Evolutionary conservation across 1,139 yeast genomes (phyloP), one percentile per base, ranked within the genome.

Genomic region (Pichia sp.): DNA sequence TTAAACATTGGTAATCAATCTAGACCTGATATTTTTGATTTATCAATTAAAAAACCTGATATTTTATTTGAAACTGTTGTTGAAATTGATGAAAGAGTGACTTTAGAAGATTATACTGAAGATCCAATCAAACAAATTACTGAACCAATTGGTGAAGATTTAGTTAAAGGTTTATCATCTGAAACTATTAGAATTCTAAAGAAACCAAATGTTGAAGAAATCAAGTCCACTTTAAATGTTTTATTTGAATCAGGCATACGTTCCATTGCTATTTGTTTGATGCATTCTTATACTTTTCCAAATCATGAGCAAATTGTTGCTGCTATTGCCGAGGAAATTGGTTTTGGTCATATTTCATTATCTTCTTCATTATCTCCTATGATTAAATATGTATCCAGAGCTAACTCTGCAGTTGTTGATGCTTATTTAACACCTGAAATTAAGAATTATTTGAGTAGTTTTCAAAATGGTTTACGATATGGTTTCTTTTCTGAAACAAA

Each of bases 341-440:
- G 65, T 27, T 84, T 84, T 61, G 60, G 67, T 2, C 79, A 79
- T 57, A 71, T 84, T 32, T 81, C 89, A 0, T 70, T 83, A 26
- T 83, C 90, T 0, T 77, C 80, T 31, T 75, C 79, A 55, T 69
- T 83, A 27, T 78, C 83, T 44, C 89, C 94, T 5, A 81, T 83
- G 82, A 81, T 84, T 55, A 83, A 83, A 61, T 73, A 78, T 39
- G 78, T 85, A 34, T 76, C 85, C 6, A 71, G 94, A 53, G 86
- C 88, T 1, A 82, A 82, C 55, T 82, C 89, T 25, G 74, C 87
- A 2, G 77, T 80, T 18, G 88, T 86, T 1, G 92, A 85, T 65
- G 86, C 92, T 1, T 85, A 85, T 60, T 66, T 85, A 52, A 83
- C 89, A 3, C 94, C 94, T 2, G 83, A 80, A 43, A 80, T 85